Evolutionary conservation across 2,329 filamentous ascomycete species (phyloP).

Genomic region (Botrytis cinerea): DNA sequence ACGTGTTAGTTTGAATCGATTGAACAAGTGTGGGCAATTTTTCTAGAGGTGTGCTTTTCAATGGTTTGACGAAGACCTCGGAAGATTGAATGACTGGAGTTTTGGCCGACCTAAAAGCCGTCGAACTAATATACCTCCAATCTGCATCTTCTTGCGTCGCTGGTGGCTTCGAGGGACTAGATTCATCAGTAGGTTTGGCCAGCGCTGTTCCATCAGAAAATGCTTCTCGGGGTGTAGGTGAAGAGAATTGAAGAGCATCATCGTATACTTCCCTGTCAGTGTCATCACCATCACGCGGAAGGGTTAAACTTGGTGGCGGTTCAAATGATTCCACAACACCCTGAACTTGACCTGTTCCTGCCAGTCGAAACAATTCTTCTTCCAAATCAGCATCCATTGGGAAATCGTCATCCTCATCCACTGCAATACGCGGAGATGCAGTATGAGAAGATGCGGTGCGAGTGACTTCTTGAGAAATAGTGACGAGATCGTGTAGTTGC

Average conservation of each 20-base stretch:
- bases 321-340: constrained; percentile 31
- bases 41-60: neutral
- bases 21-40: neutral
- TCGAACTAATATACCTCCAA: constrained; percentile 7
- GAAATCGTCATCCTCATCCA: constrained; percentile 34
- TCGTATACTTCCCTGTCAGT: constrained; percentile 36
- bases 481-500: neutral
- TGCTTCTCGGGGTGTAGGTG: constrained; percentile 26
- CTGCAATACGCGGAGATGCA: neutral
- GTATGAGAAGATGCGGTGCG: neutral
- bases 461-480: neutral
- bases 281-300: constrained; percentile 24
- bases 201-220: neutral
- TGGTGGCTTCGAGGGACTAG: constrained; percentile 25
- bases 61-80: neutral
- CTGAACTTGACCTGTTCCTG: constrained; percentile 16
- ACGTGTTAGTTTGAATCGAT: neutral
- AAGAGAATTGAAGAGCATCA: constrained; percentile 37
- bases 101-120: neutral
- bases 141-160: constrained; percentile 18
- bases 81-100: neutral
- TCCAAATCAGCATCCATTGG: constrained; percentile 35
- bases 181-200: constrained; percentile 25
- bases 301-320: constrained; percentile 30
- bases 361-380: constrained; percentile 35